Evolutionary conservation across 2,329 filamentous ascomycete genomes (phyloP), one percentile per base, ranked within the genome.

Genomic region (Neospermospora avenae): DNA sequence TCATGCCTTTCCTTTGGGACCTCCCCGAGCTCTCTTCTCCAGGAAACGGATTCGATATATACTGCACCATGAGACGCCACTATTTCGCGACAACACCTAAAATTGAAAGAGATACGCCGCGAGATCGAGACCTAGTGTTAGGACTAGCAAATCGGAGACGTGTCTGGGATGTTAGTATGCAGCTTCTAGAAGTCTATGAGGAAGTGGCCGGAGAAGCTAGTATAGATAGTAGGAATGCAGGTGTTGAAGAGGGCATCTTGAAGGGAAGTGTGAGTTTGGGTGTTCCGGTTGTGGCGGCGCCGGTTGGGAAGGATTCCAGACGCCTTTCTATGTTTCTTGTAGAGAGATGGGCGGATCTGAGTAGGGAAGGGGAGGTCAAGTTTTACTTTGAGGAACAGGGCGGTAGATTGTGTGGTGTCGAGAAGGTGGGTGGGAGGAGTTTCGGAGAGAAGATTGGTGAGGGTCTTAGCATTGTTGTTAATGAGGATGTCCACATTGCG

Each of bases 1-100:
- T 64, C 24, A 60, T 65, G 41, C 58, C 59, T 3, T 63, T 60
- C 46, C 42, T 65, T 2, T 65, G 60, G 59, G 61, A 65, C 48
- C 45, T 65, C 31, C 59, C 57, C 1, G 3, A 18, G 5, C 24
- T 57, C 10, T 52, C 51, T n/a, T 28, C n/a, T 4, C 54, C 24
- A 16, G 53, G 57, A 20, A 45, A 65, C 22, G 63, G 61, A 57
- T 63, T 63, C 39, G n/a, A 42, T 16, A 31, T 60, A 5, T 64
- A 64, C 22, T 57, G 52, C 4, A 46, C 60, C 13, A 44, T 65
- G 7, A 51, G 48, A 16, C 24, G 57, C 18, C 59, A 62, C n/a
- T 62, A 59, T 41, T 61, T 62, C 42, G 41, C 59, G n/a, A 62
- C 55, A 6, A 60, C 57, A 7, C 56, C 58, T 3, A 7, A 22